phyloP scores from a whole-genome alignment of 2,329 filamentous ascomycete genomes.

The Colletotrichum karsti region DNA sequence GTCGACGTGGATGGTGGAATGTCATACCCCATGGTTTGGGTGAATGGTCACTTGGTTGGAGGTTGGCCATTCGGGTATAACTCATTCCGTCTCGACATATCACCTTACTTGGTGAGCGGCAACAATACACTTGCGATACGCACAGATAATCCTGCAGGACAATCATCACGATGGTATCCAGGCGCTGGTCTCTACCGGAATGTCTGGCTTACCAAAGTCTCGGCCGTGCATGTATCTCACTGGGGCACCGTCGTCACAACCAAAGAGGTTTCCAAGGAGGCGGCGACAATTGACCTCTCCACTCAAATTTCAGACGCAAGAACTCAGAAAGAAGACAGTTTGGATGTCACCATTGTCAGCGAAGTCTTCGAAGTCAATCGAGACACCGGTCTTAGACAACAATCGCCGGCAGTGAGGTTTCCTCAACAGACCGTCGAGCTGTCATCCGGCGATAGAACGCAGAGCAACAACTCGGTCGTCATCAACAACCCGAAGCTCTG shows the following conservation, averaged over 20 bases:
- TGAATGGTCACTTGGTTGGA: constrained; percentile 57
- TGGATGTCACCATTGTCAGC: not conserved
- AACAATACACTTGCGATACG: constrained; percentile 57
- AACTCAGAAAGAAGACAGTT: too few species aligned
- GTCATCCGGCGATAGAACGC: not conserved
- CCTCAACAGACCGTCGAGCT: not conserved
- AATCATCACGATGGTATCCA: constrained; percentile 59
- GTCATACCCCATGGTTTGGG: not conserved
- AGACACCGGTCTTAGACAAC: not conserved
- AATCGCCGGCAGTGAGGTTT: not conserved
- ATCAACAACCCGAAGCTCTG: not conserved
- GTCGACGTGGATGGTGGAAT: not conserved
- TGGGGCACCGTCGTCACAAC: not conserved
- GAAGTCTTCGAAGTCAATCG: not conserved
- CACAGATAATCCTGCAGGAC: constrained; percentile 55
- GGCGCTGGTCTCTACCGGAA: constrained; percentile 62
- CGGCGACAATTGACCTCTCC: not conserved
- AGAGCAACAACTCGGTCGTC: not conserved
- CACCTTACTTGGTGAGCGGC: constrained; percentile 45
- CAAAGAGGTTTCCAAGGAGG: not conserved
- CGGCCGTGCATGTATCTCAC: constrained; percentile 39
- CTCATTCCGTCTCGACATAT: constrained; percentile 59
- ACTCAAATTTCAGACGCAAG: not conserved
- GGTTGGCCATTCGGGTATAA: constrained; percentile 61
- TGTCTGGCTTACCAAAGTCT: constrained; percentile 60